A percentile compares a stretch with the other conserved stretches of the same genome.
Conservation (phyloP, 257 asterid genomes). For the Orobanche coerulescens region DNA sequence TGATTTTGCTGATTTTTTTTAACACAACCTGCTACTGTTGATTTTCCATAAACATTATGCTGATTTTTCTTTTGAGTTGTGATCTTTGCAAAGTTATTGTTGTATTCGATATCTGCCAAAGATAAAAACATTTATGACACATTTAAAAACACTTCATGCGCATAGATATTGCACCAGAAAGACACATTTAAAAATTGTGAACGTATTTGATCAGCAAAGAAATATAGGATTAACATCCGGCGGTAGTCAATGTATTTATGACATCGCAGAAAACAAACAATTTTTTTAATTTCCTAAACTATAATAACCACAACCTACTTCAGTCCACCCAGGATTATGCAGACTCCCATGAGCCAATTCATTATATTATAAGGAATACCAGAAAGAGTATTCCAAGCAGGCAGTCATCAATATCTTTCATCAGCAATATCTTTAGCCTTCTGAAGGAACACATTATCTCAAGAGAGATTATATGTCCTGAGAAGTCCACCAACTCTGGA, state of each 20-base stretch:
- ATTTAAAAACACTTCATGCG: background rate
- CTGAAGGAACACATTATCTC: constrained; percentile 84
- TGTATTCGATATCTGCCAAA: too few relatives aligned
- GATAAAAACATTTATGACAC: too few relatives aligned
- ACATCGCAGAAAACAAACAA: background rate
- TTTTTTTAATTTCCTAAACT: too few relatives aligned
- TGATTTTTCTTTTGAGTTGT: too few relatives aligned
- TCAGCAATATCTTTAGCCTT: constrained; percentile 96
- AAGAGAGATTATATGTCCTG: constrained; percentile 91
- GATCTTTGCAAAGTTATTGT: too few relatives aligned
- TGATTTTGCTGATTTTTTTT: too few relatives aligned
- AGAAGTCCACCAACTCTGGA: constrained; percentile 99
- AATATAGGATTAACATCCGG: background rate
- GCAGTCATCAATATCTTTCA: constrained; percentile 96
- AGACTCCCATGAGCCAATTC: constrained; percentile 83
- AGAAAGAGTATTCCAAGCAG: constrained; percentile 94
- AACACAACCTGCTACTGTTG: too few relatives aligned
- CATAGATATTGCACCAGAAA: background rate
- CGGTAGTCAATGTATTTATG: background rate
- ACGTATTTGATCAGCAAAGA: constrained; percentile 14
- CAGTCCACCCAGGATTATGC: constrained; percentile 98
- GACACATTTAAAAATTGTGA: background rate
- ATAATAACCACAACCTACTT: constrained; percentile 47
- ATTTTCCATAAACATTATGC: too few relatives aligned
- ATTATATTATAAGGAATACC: constrained; percentile 93